phyloP scores from a whole-genome alignment of 768 basidiomycete genomes.

The Phylloporus sp. region DNA sequence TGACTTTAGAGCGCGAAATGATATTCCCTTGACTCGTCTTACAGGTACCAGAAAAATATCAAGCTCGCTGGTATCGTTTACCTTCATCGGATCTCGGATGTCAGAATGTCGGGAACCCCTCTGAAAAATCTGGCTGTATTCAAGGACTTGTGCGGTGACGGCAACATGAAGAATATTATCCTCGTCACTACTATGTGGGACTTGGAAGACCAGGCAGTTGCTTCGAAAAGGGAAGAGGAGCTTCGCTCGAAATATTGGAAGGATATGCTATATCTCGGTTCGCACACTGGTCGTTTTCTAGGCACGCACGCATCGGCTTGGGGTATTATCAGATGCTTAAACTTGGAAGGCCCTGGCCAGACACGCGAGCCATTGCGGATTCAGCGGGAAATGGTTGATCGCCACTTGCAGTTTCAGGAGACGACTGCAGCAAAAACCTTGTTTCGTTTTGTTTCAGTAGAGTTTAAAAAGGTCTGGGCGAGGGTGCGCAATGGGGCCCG shows the following conservation, averaged over 20 bases:
- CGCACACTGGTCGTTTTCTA: slow-evolving; percentile 7
- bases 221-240: slow-evolving; percentile 9
- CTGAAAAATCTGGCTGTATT: slow-evolving; percentile 9
- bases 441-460: slow-evolving; percentile 1
- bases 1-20: too few relatives aligned
- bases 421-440: slow-evolving; percentile 18
- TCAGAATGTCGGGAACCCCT: slow-evolving; percentile 9
- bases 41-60: slow-evolving; percentile 7
- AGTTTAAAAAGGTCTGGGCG: slow-evolving; percentile 7
- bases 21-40: background rate
- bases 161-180: slow-evolving; percentile 11
- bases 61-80: slow-evolving; percentile 14
- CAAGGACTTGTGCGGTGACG: slow-evolving; percentile 8
- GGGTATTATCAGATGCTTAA: slow-evolving; percentile 5
- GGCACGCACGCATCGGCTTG: slow-evolving; percentile 12
- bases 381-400: slow-evolving; percentile 18
- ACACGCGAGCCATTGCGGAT: slow-evolving; percentile 7
- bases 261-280: slow-evolving; percentile 12
- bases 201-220: background rate
- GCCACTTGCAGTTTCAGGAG: slow-evolving; percentile 1
- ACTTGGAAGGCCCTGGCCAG: background rate
- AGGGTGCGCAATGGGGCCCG: slow-evolving; percentile 1
- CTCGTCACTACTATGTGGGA: slow-evolving; percentile 23
- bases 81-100: slow-evolving; percentile 13
- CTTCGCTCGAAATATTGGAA: slow-evolving; percentile 13